These are phyloP conservation scores for Hansfordia pulvinata DNA, from an alignment of 2,329 filamentous ascomycete species.

Conservation along the genomic window DNA sequence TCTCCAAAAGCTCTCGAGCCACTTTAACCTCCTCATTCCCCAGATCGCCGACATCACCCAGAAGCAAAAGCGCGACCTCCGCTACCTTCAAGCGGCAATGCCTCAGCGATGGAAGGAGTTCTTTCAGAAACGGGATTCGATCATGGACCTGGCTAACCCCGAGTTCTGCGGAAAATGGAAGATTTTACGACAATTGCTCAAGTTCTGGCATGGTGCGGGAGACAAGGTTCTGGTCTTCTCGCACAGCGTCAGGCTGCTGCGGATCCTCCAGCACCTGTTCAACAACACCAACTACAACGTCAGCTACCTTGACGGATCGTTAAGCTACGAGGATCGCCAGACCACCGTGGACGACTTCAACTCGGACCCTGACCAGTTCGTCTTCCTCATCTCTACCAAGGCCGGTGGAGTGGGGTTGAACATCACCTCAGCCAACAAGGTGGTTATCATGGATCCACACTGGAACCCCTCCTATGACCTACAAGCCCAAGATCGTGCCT, in stretches of 20 bases:
- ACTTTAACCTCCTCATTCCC: conserved; percentile 80
- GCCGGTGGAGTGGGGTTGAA: conserved; percentile 91
- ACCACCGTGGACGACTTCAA: conserved; percentile 85
- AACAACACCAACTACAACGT: conserved; percentile 81
- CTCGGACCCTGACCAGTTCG: conserved; percentile 71
- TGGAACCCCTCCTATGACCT: conserved; percentile 95
- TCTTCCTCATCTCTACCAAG: conserved; percentile 89
- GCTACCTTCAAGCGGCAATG: conserved; percentile 58
- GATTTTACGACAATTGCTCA: conserved; percentile 71
- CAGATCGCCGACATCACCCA: conserved; percentile 45
- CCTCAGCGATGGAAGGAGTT: conserved; percentile 64
- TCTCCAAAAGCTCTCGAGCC: conserved; percentile 81
- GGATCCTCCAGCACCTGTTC: conserved; percentile 76
- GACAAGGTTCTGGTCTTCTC: conserved; percentile 96
- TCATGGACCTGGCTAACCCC: conserved; percentile 69
- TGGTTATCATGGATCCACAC: conserved; percentile 91
- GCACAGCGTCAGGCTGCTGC: conserved; percentile 74
- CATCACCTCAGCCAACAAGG: conserved; percentile 95
- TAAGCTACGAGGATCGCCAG: conserved; percentile 73
- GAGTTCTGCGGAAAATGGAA: conserved; percentile 98
- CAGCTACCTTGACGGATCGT: conserved; percentile 76
- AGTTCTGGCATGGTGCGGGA: conserved; percentile 78
- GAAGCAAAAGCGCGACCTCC: conserved; percentile 66
- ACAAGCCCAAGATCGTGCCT: conserved; percentile 91
- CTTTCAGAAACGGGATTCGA: conserved; percentile 62